Percentiles rank a stretch among this genome's conserved stretches.
These are phyloP conservation scores for Fusarium sp. DNA, from an alignment of 2,329 filamentous ascomycete genomes.

Conservation along the genomic window DNA sequence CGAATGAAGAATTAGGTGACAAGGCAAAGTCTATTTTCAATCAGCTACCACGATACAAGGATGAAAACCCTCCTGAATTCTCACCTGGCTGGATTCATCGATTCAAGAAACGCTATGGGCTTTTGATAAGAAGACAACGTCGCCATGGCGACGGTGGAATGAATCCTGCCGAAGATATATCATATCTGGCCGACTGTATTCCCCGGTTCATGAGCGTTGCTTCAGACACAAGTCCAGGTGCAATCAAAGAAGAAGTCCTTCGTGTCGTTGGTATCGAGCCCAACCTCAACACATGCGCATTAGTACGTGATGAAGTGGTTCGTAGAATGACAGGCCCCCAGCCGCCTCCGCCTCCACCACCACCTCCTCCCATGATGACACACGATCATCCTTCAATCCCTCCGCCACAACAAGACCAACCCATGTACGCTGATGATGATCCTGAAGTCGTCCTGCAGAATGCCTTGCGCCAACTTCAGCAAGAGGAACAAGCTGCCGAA, in stretches of 20 bases:
- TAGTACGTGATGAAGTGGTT: constrained; percentile 70
- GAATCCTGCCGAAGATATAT: constrained; percentile 68
- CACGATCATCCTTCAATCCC: constrained; percentile 47
- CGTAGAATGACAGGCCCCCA: constrained; percentile 52
- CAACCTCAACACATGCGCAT: constrained; percentile 65
- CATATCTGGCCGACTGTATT: constrained; percentile 71
- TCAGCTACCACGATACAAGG: constrained; percentile 71
- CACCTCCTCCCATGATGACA: constrained; percentile 45
- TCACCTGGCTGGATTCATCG: constrained; percentile 74
- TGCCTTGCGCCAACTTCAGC: constrained; percentile 69
- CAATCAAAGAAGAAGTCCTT: constrained; percentile 69
- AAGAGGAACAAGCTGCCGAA: constrained; percentile 70
- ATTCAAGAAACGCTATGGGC: constrained; percentile 73
- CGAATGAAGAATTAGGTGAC: constrained; percentile 72
- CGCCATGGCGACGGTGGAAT: constrained; percentile 62
- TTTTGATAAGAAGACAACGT: constrained; percentile 69
- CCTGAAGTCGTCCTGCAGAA: constrained; percentile 71
- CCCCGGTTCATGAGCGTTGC: constrained; percentile 70
- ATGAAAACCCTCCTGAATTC: constrained; percentile 71
- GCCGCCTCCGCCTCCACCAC: constrained; percentile 29
- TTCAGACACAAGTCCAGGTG: constrained; percentile 69
- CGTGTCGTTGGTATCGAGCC: constrained; percentile 69
- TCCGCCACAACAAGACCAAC: constrained; percentile 52
- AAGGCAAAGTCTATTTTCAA: constrained; percentile 72
- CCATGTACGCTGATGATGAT: constrained; percentile 65